These are phyloP conservation scores for Aspergillus pseudoterreus DNA, from an alignment of 2,329 filamentous ascomycete species.

Conservation along the genomic window DNA sequence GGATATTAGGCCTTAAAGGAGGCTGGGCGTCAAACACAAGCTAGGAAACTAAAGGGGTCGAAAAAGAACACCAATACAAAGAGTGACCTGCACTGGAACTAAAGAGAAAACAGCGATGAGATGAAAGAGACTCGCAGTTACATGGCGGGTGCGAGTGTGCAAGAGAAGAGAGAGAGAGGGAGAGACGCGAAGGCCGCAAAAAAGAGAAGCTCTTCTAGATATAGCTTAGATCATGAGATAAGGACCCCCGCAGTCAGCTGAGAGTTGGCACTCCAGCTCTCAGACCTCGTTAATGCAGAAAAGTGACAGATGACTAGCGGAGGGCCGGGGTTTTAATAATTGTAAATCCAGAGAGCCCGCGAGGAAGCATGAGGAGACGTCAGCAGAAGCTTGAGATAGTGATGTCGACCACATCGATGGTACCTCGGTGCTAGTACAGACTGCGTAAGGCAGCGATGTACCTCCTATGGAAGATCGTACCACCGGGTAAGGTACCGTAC, in stretches of 20 bases:
- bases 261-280: constrained; percentile 4
- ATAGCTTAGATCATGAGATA: constrained; percentile 18
- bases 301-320: background rate
- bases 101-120: constrained; percentile 7
- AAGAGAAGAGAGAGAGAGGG: background rate
- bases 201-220: constrained; percentile 2
- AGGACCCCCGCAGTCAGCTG: constrained; percentile 20
- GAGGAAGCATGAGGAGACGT: background rate
- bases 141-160: constrained; percentile 5
- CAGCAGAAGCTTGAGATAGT: background rate
- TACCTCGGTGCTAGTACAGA: background rate
- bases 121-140: constrained; percentile 6
- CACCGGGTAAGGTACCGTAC: background rate
- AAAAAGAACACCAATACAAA: constrained; percentile 5
- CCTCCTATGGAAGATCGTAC: background rate
- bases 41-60: constrained; percentile 7
- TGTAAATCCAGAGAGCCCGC: background rate
- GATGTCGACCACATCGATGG: background rate
- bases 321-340: background rate
- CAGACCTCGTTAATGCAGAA: background rate
- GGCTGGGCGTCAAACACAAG: constrained; percentile 6
- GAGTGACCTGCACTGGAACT: constrained; percentile 16
- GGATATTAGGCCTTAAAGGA: background rate
- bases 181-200: background rate
- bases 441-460: background rate